Base-by-base conservation (phyloP, 2,329 filamentous ascomycete genomes). In the Botrytis elliptica region DNA sequence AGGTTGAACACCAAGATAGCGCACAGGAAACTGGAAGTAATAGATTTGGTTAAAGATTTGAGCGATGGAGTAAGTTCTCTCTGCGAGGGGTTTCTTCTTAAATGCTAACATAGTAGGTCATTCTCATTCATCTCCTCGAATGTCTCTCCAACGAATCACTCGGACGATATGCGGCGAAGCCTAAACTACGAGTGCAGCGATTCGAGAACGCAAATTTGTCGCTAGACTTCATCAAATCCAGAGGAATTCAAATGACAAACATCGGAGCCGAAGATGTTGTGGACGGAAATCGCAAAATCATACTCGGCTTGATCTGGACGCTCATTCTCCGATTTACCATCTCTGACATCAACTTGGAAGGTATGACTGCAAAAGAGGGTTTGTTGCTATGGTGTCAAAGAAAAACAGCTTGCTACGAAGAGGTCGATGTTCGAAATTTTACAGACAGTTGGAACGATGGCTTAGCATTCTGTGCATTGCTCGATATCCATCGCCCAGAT, bases 141-240 rank as follows among this genome's bases (percentile, higher is more conserved):
- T 96, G 96, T 82, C 91, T 99, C 71, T 97, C 95, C 75, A 91
- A 91, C 81, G 96, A 98, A 84, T 97, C 95, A 12, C 91, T 99
- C 75, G 96, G 96, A 77, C 93, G 95, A 82, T 99, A 99, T 88
- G 96, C 96, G 76, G 93, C 95, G 71, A 97, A 95, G 80, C 96
- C 96, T 57, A 98, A 97, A 85, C 88, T 99, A 78, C 94, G 96
- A 74, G 96, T 99, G 70, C 96, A 99, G 85, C 91, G 91, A 79
- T 99, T 98, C 83, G 96, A 99, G 83, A 99, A 99, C 88, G 95
- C 96, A 83, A 98, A 98, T 85, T 91, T 95, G 78, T 93, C 94
- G 68, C 90, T 99, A 75, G 91, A 98, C 83, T 99, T 96, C 80
- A 94, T 99, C 85, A 97, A 93, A 81, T 91, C 90, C 74, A 88